Percentiles rank a stretch among this genome's conserved stretches.
These are phyloP conservation scores for Graphilbum fragrans DNA, from an alignment of 2,329 filamentous ascomycete genomes.

Conservation along the genomic window DNA sequence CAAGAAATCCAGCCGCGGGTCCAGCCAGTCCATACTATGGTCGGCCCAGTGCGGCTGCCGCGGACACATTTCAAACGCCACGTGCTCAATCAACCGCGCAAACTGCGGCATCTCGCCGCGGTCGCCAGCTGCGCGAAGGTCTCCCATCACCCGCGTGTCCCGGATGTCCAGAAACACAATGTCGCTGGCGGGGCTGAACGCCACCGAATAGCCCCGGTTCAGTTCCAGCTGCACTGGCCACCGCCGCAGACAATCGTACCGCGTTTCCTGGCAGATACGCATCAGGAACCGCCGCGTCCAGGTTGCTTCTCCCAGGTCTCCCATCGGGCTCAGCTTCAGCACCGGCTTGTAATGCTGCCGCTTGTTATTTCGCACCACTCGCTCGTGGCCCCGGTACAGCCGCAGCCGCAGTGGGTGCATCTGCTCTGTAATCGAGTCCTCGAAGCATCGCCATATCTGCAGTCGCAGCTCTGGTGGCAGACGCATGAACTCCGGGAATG, in stretches of 20 bases:
- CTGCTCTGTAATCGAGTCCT: background rate
- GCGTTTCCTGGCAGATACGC: conserved; percentile 7
- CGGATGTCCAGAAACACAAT: conserved; percentile 10
- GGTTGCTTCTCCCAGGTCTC: conserved; percentile 7
- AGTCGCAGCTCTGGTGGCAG: conserved; percentile 10
- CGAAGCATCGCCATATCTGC: conserved; percentile 6
- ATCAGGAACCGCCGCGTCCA: conserved; percentile 5
- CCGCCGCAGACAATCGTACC: conserved; percentile 6
- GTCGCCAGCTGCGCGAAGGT: background rate
- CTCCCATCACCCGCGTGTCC: conserved; percentile 5
- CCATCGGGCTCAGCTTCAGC: conserved; percentile 8
- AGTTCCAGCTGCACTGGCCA: conserved; percentile 4
- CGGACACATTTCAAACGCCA: conserved; percentile 12
- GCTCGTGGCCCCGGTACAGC: conserved; percentile 8
- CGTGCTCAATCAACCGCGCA: conserved; percentile 4
- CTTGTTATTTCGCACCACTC: background rate
- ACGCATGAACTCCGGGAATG: conserved; percentile 3
- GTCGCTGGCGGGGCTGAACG: conserved; percentile 6
- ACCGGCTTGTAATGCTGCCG: conserved; percentile 1
- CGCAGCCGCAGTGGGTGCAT: conserved; percentile 11
- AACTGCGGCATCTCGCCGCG: conserved; percentile 5
- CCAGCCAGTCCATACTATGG: conserved; percentile 3
- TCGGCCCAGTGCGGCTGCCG: conserved; percentile 8
- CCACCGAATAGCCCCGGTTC: conserved; percentile 2
- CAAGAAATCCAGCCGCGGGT: conserved; percentile 7